Percentiles rank a stretch among this genome's conserved stretches.
phyloP scores from a whole-genome alignment of 75 land plant species.

The Pinus albicaulis region DNA sequence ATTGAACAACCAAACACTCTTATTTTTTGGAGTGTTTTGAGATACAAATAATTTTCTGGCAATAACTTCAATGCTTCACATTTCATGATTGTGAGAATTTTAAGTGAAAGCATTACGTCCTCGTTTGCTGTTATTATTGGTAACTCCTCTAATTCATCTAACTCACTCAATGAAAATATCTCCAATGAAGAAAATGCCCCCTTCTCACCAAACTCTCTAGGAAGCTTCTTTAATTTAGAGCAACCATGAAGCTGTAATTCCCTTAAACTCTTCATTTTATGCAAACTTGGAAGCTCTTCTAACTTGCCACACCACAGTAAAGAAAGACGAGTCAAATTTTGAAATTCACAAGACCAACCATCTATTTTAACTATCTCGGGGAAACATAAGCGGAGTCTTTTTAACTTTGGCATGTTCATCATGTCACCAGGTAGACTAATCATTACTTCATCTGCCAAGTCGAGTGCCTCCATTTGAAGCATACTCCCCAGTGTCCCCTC shows the following conservation, averaged over 20 bases:
- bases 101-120: neutral
- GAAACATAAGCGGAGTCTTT: neutral
- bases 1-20: neutral
- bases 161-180: neutral
- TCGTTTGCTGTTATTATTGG: neutral
- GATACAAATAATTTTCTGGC: neutral
- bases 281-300: neutral
- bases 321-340: neutral
- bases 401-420: neutral
- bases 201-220: neutral
- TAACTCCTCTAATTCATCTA: neutral
- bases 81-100: neutral
- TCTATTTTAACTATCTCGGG: neutral
- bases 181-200: neutral
- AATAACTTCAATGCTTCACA: neutral
- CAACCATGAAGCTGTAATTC: neutral
- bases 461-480: neutral
- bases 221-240: neutral
- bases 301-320: neutral
- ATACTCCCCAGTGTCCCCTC: neutral
- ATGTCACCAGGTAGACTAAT: neutral
- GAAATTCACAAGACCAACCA: neutral
- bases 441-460: neutral
- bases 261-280: neutral
- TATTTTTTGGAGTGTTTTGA: neutral